Percentiles rank a stretch among this genome's conserved stretches.
Evolutionary conservation across 1,284 basidiomycete genomes (phyloP).

Genomic region (Naganishia liquefaciens): DNA sequence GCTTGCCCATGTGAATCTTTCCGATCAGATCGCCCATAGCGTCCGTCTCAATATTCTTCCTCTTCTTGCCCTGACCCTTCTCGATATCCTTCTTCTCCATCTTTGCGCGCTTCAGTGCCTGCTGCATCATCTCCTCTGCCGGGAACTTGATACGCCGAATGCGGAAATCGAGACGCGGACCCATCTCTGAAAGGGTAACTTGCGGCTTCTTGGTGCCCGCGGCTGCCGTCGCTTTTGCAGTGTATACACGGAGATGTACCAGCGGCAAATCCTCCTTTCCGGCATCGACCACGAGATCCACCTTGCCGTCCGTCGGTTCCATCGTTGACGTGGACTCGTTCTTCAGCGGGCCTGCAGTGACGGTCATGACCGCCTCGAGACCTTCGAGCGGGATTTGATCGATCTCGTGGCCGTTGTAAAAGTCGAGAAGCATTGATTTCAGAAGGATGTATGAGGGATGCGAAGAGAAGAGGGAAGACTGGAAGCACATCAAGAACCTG

Average conservation of each 20-base stretch:
- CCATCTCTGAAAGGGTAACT: slow-evolving; percentile 83
- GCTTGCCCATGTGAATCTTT: slow-evolving; percentile 81
- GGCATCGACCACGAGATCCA: slow-evolving; percentile 49
- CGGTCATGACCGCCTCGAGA: slow-evolving; percentile 87
- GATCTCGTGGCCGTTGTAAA: slow-evolving; percentile 83
- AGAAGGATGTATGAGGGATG: slow-evolving; percentile 88
- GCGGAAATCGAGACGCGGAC: slow-evolving; percentile 82
- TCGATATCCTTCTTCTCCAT: slow-evolving; percentile 80
- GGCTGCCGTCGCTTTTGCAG: slow-evolving; percentile 66
- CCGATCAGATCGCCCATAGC: slow-evolving; percentile 97
- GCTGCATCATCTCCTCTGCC: slow-evolving; percentile 75
- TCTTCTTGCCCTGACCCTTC: slow-evolving; percentile 85
- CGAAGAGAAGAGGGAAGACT: slow-evolving; percentile 86
- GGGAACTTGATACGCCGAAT: slow-evolving; percentile 74
- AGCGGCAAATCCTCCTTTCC: slow-evolving; percentile 61
- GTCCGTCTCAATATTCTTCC: slow-evolving; percentile 93
- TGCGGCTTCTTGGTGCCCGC: slow-evolving; percentile 77
- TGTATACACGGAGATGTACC: slow-evolving; percentile 88
- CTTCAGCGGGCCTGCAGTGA: slow-evolving; percentile 70
- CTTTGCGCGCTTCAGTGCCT: slow-evolving; percentile 81
- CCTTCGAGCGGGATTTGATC: slow-evolving; percentile 81
- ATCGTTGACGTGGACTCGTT: slow-evolving; percentile 41
- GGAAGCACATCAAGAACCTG: slow-evolving; percentile 92
- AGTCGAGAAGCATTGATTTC: slow-evolving; percentile 85
- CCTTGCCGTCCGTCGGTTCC: slow-evolving; percentile 43